Evolutionary conservation across 306 rosid species (phyloP), one percentile per base, ranked within the genome.

Genomic region (Pyrus betulifolia): DNA sequence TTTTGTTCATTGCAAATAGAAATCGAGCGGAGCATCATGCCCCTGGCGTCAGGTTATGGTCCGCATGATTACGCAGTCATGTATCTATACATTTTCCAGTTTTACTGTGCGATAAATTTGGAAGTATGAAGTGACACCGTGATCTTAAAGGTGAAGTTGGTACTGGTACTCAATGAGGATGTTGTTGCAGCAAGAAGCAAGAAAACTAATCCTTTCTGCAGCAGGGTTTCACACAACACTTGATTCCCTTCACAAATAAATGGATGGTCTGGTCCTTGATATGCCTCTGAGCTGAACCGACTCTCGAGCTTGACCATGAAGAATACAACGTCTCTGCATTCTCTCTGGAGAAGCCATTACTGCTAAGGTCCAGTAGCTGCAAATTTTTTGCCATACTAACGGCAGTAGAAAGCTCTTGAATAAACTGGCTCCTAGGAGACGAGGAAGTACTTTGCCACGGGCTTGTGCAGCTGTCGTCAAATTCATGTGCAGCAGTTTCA

Each of bases 161-260:
- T 13, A 12, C 52, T 4, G 17, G 52, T 13, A 46, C 38, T 19
- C 30, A 22, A 2, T 19, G 75, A 22, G 45, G 54, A 55, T 62
- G 14, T 14, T 21, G 49, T 31, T 17, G 57, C 31, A 22, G 57
- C 23, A 40, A 54, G 9, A 13, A 22, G 28, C 33, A 57, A 54
- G 6, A 13, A 71, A 65, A 74, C 78, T 87, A 88, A 76, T 77
- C 81, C 76, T 80, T 90, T 81, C 75, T 92, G 90, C 99, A 95
- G 93, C 99, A 95, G 28, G 96, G 86, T 78, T 88, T 89, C 55
- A 85, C 82, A 79, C 98, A 95, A 81, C 97, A 95, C 79, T 72
- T 85, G 5, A 62, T 84, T 61, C 92, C 98, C 83, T 78, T 80
- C 15, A 87, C 85, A 25, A 76, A 78, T 70, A 92, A 82, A 77